A percentile compares a stretch with the other conserved stretches of the same genome.
Conservation (phyloP, 768 basidiomycete genomes). For the Serendipita indica region DNA sequence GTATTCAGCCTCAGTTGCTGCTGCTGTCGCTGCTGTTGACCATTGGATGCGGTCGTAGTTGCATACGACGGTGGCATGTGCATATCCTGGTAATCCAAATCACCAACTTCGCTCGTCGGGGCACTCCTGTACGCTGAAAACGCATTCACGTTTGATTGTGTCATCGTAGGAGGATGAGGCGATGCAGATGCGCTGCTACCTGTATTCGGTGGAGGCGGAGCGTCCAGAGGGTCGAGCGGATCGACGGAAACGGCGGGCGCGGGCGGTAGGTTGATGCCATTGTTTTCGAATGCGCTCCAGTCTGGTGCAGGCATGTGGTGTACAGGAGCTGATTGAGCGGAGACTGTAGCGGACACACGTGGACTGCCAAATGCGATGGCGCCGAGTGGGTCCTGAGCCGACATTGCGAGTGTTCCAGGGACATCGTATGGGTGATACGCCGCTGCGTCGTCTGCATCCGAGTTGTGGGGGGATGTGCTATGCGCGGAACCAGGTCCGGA, state of each 20-base stretch:
- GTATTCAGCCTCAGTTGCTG: background rate
- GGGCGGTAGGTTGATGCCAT: too few species aligned
- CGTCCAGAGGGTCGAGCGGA: background rate
- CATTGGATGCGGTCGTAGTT: background rate
- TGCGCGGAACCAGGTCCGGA: background rate
- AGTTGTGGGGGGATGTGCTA: background rate
- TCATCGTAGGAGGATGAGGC: background rate
- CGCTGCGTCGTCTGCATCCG: background rate
- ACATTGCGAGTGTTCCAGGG: background rate
- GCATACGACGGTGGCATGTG: background rate
- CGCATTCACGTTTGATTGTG: background rate
- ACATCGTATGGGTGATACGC: background rate
- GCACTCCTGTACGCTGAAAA: background rate
- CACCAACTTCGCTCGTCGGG: background rate
- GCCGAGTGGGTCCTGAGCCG: background rate
- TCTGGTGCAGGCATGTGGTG: background rate
- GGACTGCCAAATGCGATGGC: background rate
- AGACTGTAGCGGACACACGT: background rate
- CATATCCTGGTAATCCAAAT: background rate
- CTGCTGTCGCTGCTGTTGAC: background rate
- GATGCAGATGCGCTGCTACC: background rate
- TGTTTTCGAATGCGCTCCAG: background rate
- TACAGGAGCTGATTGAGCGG: background rate
- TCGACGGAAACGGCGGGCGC: background rate
- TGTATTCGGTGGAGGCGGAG: background rate